phyloP scores from a whole-genome alignment of 1,139 yeast genomes.

The Groenewaldozyma auringiensis region DNA sequence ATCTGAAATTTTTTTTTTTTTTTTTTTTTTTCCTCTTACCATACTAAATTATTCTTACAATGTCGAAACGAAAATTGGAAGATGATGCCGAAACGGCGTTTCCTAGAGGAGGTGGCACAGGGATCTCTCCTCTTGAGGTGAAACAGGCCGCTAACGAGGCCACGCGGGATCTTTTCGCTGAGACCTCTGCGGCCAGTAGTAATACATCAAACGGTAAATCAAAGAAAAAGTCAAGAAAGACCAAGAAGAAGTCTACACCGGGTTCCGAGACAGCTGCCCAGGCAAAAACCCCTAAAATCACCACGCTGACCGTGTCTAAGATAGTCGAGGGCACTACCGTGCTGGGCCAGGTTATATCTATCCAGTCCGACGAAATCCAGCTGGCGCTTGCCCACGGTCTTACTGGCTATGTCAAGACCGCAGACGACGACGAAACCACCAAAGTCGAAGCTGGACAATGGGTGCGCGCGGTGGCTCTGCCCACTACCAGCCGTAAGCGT shows the following conservation, averaged over 20 bases:
- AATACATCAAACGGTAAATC: constrained; percentile 5
- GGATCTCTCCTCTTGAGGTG: constrained; percentile 79
- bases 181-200: constrained; percentile 9
- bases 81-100: constrained; percentile 47
- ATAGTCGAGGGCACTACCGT: constrained; percentile 50
- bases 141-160: constrained; percentile 93
- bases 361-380: constrained; percentile 56
- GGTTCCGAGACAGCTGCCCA: constrained; percentile 13
- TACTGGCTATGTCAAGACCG: constrained; percentile 62
- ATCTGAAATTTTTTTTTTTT: constrained; percentile 9
- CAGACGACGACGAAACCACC: constrained; percentile 26
- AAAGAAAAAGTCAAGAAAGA: constrained; percentile 19
- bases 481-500: constrained; percentile 42
- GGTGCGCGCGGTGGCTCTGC: constrained; percentile 68
- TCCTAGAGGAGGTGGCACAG: constrained; percentile 90
- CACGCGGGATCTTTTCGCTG: constrained; percentile 48
- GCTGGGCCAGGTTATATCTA: constrained; percentile 63
- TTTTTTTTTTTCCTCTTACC: constrained; percentile 2
- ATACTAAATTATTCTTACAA: constrained; percentile 3
- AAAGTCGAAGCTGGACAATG: constrained; percentile 63
- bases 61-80: constrained; percentile 19
- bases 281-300: constrained; percentile 31
- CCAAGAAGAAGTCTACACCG: constrained; percentile 27
- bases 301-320: constrained; percentile 4
- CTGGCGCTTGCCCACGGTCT: constrained; percentile 78